These are phyloP conservation scores for Salix arbutifolia DNA, from an alignment of 345 rosid genomes.

Conservation along the genomic window DNA sequence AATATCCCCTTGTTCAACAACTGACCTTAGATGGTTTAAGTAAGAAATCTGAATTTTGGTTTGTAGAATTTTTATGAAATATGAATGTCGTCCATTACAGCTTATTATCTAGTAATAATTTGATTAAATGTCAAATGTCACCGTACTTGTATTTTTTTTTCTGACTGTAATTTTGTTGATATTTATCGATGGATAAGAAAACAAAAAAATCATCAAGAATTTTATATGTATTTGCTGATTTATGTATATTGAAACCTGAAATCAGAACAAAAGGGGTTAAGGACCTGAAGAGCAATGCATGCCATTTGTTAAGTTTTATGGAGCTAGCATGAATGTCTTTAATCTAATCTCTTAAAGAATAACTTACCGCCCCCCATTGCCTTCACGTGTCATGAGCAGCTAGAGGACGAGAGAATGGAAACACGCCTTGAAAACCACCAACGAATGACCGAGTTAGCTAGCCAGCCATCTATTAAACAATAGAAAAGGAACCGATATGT, in stretches of 20 bases:
- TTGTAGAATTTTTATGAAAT: neutral
- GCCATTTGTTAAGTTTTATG: no score
- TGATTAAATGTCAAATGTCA: no score
- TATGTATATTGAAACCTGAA: no score
- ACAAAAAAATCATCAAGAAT: no score
- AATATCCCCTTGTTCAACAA: conserved; percentile 65
- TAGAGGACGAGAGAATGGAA: conserved; percentile 12
- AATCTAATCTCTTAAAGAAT: neutral
- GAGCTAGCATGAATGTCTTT: neutral
- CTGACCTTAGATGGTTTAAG: conserved; percentile 57
- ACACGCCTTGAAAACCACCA: conserved; percentile 40
- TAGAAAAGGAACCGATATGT: neutral
- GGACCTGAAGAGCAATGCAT: no score
- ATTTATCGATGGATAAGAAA: no score
- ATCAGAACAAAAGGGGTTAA: no score
- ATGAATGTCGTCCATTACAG: neutral
- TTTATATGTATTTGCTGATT: no score
- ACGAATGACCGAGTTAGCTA: neutral
- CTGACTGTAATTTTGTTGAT: no score
- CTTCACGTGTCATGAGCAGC: conserved; percentile 37
- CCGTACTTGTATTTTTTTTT: no score
- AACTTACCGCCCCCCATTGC: conserved; percentile 26
- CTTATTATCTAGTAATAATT: neutral
- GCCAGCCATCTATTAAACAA: neutral
- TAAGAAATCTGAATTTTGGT: conserved; percentile 20